Evolutionary conservation across 306 rosid species (phyloP).

Genomic region (Fagus crenata): DNA sequence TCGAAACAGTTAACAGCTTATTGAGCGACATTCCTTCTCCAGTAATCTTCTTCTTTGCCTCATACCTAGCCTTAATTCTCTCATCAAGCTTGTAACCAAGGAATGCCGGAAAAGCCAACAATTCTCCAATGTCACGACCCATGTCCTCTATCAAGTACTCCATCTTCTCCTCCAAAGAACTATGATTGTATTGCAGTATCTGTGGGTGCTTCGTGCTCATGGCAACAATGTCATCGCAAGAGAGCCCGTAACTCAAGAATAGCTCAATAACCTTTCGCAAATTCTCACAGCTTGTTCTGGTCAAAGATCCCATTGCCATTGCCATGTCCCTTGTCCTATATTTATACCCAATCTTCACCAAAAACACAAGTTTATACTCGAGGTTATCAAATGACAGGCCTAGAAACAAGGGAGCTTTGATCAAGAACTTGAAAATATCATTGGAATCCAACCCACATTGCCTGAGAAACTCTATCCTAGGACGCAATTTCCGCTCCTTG

Average conservation of each 20-base stretch:
- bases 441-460: constrained; percentile 63
- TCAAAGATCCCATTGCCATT: constrained; percentile 53
- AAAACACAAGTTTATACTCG: constrained; percentile 50
- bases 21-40: constrained; percentile 63
- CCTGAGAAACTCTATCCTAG: constrained; percentile 68
- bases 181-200: constrained; percentile 63
- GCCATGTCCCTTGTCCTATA: constrained; percentile 65
- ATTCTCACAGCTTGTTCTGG: constrained; percentile 69
- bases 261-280: constrained; percentile 65
- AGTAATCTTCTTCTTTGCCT: constrained; percentile 40
- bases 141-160: constrained; percentile 67
- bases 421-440: constrained; percentile 68
- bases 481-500: constrained; percentile 72
- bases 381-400: constrained; percentile 64
- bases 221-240: constrained; percentile 53
- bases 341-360: constrained; percentile 72
- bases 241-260: constrained; percentile 63
- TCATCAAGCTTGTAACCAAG: constrained; percentile 74
- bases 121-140: constrained; percentile 66
- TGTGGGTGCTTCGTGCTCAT: constrained; percentile 85
- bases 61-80: constrained; percentile 75
- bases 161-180: constrained; percentile 65
- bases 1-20: constrained; percentile 65
- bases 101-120: constrained; percentile 71
- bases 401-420: constrained; percentile 68